A percentile compares a stretch with the other conserved stretches of the same genome.
Evolutionary conservation across 1,284 basidiomycete genomes (phyloP).

Genomic region (Pseudozyma hubeiensis): DNA sequence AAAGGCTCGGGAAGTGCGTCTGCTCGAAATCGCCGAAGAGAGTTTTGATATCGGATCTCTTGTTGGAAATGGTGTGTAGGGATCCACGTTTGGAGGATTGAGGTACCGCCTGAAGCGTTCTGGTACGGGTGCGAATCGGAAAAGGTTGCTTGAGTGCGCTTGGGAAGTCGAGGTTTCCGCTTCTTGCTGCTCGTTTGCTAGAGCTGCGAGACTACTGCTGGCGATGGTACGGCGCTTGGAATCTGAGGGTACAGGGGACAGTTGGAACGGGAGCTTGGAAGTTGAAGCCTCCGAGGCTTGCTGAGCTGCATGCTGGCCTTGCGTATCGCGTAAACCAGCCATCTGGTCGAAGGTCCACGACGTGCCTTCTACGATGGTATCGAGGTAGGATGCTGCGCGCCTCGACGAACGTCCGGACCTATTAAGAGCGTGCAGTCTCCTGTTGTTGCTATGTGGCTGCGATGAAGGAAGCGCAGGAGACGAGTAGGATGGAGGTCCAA

Average conservation of each 20-base stretch:
- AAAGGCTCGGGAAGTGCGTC: constrained; percentile 1
- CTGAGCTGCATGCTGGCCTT: too few relatives aligned
- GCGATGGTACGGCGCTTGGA: constrained; percentile 2
- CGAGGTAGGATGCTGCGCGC: too few relatives aligned
- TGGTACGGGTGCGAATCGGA: constrained; percentile 24
- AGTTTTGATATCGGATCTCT: background rate
- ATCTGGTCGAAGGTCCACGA: too few relatives aligned
- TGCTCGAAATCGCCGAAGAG: background rate
- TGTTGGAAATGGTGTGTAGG: background rate
- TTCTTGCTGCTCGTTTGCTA: background rate
- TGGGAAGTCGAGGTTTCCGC: background rate
- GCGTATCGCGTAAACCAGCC: too few relatives aligned
- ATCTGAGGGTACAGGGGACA: constrained; percentile 20
- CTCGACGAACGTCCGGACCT: too few relatives aligned
- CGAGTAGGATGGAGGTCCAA: too few relatives aligned
- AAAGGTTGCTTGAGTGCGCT: constrained; percentile 7
- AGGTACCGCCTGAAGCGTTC: constrained; percentile 19
- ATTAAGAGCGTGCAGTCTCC: too few relatives aligned
- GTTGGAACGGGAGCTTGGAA: background rate
- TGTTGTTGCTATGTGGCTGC: too few relatives aligned
- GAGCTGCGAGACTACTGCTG: too few relatives aligned
- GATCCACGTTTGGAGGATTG: background rate
- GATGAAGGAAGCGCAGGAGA: too few relatives aligned
- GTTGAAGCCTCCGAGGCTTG: too few relatives aligned
- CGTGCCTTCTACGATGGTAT: too few relatives aligned